Conservation (phyloP, 2,329 filamentous ascomycete genomes). For the Domatiomyces catenatus region DNA sequence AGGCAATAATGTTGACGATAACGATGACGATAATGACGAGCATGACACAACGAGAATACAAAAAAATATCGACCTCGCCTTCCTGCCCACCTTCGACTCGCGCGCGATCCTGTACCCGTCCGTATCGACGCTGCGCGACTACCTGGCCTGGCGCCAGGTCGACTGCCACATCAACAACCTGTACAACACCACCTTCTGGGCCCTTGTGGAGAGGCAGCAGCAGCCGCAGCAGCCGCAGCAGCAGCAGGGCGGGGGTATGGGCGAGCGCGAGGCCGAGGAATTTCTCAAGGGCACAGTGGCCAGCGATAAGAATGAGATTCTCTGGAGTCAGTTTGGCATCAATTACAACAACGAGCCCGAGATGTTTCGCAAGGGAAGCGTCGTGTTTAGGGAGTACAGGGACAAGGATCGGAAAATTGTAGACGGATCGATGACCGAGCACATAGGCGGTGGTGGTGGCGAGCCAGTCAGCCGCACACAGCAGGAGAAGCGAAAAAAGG, state of each 20-base stretch:
- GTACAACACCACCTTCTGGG: conserved; percentile 96
- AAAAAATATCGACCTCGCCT: conserved; percentile 43
- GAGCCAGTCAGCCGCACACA: conserved; percentile 48
- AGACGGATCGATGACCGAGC: neutral
- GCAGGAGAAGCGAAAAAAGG: conserved; percentile 66
- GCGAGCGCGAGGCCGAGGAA: conserved; percentile 63
- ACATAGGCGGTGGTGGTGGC: too few relatives aligned
- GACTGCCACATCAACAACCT: conserved; percentile 98
- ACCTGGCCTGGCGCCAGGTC: conserved; percentile 91
- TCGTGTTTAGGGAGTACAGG: conserved; percentile 66
- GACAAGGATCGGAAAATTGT: neutral
- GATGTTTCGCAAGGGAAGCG: conserved; percentile 84
- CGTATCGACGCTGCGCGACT: conserved; percentile 70
- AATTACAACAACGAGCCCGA: conserved; percentile 97
- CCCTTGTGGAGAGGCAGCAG: too few relatives aligned
- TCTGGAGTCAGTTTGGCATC: conserved; percentile 75
- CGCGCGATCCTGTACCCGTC: conserved; percentile 81
- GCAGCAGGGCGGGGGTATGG: conserved; percentile 61
- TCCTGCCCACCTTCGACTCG: conserved; percentile 78
- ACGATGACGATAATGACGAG: neutral
- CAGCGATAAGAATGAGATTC: conserved; percentile 86
- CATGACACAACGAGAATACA: neutral
- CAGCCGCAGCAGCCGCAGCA: too few relatives aligned
- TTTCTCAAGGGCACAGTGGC: conserved; percentile 67
- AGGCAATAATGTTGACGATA: neutral